Evolutionary conservation across 257 asterid species (phyloP), one percentile per base, ranked within the genome.

Genomic region (Buddleja alternifolia): DNA sequence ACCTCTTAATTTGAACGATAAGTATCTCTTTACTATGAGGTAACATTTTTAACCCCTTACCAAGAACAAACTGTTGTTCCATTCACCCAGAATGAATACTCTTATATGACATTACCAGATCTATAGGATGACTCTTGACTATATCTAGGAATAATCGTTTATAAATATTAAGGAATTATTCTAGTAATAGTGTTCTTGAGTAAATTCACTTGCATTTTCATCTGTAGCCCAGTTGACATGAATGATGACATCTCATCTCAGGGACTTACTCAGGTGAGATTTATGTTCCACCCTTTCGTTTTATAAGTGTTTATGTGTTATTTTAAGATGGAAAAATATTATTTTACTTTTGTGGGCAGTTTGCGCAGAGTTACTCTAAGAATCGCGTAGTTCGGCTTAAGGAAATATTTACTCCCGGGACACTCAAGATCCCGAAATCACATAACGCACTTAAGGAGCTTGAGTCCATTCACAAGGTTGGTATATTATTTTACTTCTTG

Each of bases 401-500:
- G 63, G 99, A 93, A 81, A 90, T 93, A 78, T 93, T 93, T 79
- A 90, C 82, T 47, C 96, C 97, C 0, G 99, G 95, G 71, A 83
- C 90, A 3, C 86, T 93, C 46, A 73, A 65, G 77, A 85, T 93
- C 70, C 97, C 99, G 12, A 78, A 76, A 75, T 77, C 99, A 50
- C 97, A 81, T 1, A 74, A 76, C 47, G 90, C 86, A 57, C 91
- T 93, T 20, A 87, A 86, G 86, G 97, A 88, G 81, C 96, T 93
- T 64, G 99, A 93, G 85, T 93, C 99, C 1, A 91, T 93, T 77
- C 99, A 93, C 83, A 93, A 93, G 97, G 98, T 92, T 60, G 7
- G 89, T 61, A 16, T 29, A 36, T 29, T 2, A 29, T 29, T 1
- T 29, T 29, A 29, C 34, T 1, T 29, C 34, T 29, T 29, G 34